phyloP scores from a whole-genome alignment of 2,329 filamentous ascomycete genomes.

The Ascochyta pisi region DNA sequence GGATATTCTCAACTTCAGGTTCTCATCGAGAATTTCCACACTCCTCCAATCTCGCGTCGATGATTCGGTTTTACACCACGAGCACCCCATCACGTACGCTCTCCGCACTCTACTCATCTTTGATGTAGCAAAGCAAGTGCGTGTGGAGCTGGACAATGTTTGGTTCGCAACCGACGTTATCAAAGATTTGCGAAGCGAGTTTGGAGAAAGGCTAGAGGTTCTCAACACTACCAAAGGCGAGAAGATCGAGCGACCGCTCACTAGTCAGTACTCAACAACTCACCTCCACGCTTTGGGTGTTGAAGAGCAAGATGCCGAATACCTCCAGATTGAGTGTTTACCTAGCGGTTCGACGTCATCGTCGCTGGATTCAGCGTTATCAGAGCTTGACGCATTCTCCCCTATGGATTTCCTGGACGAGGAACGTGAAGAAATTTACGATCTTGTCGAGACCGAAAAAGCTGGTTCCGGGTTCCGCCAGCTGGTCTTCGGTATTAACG shows the following conservation, averaged over 20 bases:
- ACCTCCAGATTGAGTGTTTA: not conserved
- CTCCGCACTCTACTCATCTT: not conserved
- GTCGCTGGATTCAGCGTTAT: not conserved
- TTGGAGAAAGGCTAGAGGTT: not conserved
- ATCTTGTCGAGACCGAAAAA: too few species aligned
- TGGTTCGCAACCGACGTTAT: conserved; percentile 3
- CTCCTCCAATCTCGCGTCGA: not conserved
- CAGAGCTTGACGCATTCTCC: conserved; percentile 1
- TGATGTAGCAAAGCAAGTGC: not conserved
- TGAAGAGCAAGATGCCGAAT: not conserved
- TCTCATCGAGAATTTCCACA: not conserved
- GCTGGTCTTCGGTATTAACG: not conserved
- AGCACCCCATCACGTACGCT: not conserved
- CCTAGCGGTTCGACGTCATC: not conserved
- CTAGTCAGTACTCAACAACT: not conserved
- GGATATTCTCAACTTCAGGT: not conserved
- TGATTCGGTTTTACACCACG: not conserved
- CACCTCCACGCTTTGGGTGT: not conserved
- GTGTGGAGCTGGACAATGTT: not conserved
- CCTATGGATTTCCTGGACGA: not conserved
- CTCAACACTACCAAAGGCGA: not conserved
- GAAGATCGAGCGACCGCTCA: not conserved
- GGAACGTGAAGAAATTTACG: not conserved
- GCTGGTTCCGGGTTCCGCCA: not conserved
- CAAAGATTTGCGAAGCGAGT: not conserved